Conservation (phyloP, 23 red algal genomes). For the Gracilaria domingensis region DNA sequence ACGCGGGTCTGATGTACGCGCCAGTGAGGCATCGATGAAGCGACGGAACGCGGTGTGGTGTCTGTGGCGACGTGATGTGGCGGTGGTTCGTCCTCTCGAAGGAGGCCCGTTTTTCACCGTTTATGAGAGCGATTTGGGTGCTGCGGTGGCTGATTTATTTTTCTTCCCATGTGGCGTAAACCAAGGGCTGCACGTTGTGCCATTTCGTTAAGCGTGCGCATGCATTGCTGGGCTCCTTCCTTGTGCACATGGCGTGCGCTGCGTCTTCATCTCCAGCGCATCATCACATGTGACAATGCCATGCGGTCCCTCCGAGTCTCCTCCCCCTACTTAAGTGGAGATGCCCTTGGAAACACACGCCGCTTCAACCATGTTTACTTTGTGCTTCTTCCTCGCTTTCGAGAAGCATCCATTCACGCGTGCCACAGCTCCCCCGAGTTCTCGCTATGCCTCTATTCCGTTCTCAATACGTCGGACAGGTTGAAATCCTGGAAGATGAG, state of each 20-base stretch:
- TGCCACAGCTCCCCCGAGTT: neutral
- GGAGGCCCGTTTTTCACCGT: constrained; percentile 49
- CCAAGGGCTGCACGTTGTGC: constrained; percentile 53
- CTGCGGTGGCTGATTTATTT: constrained; percentile 39
- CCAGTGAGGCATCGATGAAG: constrained; percentile 19
- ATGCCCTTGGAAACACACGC: neutral
- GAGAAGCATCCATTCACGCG: neutral
- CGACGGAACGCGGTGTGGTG: constrained; percentile 28
- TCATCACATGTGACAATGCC: neutral
- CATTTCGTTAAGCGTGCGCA: constrained; percentile 6
- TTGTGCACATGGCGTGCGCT: neutral
- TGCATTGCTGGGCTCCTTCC: neutral
- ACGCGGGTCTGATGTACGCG: constrained; percentile 1
- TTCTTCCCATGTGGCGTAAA: constrained; percentile 54
- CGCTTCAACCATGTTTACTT: neutral
- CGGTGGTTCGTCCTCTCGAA: neutral
- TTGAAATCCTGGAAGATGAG: constrained; percentile 20
- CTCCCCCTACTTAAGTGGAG: neutral
- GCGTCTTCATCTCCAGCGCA: neutral
- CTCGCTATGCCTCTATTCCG: neutral
- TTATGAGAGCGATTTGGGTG: constrained; percentile 53
- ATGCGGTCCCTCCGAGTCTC: neutral
- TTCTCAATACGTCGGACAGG: neutral
- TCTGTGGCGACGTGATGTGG: neutral
- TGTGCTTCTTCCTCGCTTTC: neutral